Evolutionary conservation across 2,329 filamentous ascomycete species (phyloP), one percentile per base, ranked within the genome.

Genomic region (Diaporthe citriasiana): DNA sequence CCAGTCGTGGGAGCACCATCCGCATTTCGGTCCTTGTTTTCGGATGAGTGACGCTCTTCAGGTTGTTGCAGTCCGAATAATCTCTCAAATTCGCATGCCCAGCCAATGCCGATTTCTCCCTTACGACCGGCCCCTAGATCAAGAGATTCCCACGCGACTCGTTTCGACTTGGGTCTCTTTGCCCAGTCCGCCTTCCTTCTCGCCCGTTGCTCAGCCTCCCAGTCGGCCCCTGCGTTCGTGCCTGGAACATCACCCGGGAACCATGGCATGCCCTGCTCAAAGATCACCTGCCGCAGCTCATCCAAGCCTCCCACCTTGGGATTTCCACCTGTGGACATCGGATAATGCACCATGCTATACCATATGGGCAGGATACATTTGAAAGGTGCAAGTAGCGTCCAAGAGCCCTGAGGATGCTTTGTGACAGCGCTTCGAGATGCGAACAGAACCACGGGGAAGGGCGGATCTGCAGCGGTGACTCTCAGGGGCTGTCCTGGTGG

Each of bases 361-460:
- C 97, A 99, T 42, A 98, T 87, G 0, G 94, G 91, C 47, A 91
- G 86, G 47, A 98, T 93, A 78, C 94, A 98, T 80, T 94, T 95
- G 95, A 96, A 98, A 0, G 97, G 97, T 4, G 97, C 88, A 33
- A 98, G 86, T 1, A 98, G 81, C 0, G 92, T 97, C 95, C 95
- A 98, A 0, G 88, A 92, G 0, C 93, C 93, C 63, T 93, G 91
- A 1, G 86, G 81, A 13, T 57, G 38, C 40, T 63, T 71, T 22
- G 87, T 81, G 25, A 25, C 25, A 13, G n/a, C n/a, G 56, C 47
- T 22, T 4, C 90, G 88, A 15, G 89, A 90, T 45, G 92, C 87
- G 6, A 94, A 87, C 8, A 97, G 83, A 1, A 96, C 85, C 51
- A 96, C 83, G 0, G 97, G 97, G 22, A 98, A 97, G 1, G 89